Evolutionary conservation across 2,329 filamentous ascomycete genomes (phyloP).

Genomic region (Colletotrichum euphorbiae): DNA sequence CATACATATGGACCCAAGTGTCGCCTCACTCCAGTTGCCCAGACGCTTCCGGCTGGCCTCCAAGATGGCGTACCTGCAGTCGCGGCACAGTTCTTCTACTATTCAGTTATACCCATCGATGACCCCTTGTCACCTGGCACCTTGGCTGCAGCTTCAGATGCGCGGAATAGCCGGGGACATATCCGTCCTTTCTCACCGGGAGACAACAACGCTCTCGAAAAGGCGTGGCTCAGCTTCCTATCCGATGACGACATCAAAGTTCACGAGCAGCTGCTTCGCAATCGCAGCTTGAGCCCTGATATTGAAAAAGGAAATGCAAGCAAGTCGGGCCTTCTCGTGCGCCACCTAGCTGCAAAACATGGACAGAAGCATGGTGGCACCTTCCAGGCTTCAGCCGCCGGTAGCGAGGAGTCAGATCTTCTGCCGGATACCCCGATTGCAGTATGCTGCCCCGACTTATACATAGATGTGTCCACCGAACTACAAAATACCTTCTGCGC

Average conservation of each 20-base stretch:
- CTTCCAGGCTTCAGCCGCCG: slow-evolving; percentile 47
- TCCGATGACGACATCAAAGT: slow-evolving; percentile 60
- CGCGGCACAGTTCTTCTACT: slow-evolving; percentile 85
- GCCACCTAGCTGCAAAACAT: slow-evolving; percentile 59
- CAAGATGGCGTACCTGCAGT: slow-evolving; percentile 68
- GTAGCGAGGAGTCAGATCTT: slow-evolving; percentile 45
- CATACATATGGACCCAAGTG: slow-evolving; percentile 74
- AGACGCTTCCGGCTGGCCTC: slow-evolving; percentile 48
- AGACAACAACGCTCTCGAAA: slow-evolving; percentile 84
- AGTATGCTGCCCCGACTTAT: slow-evolving; percentile 63
- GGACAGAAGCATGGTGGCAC: slow-evolving; percentile 58
- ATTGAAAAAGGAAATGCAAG: slow-evolving; percentile 51
- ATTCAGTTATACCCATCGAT: slow-evolving; percentile 84
- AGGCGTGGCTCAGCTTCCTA: slow-evolving; percentile 76
- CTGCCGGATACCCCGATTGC: slow-evolving; percentile 48
- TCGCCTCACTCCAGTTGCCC: slow-evolving; percentile 62
- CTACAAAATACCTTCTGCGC: slow-evolving; percentile 63
- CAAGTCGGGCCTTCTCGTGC: slow-evolving; percentile 54
- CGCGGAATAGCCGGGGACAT: slow-evolving; percentile 66
- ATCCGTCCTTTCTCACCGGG: slow-evolving; percentile 82
- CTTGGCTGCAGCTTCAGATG: slow-evolving; percentile 62
- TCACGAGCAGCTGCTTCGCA: slow-evolving; percentile 55
- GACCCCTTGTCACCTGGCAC: slow-evolving; percentile 80
- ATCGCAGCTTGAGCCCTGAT: slow-evolving; percentile 48
- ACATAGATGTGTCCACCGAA: slow-evolving; percentile 59